These are phyloP conservation scores for Arthrinium puccinioides DNA, from an alignment of 2,329 filamentous ascomycete genomes.

Conservation along the genomic window DNA sequence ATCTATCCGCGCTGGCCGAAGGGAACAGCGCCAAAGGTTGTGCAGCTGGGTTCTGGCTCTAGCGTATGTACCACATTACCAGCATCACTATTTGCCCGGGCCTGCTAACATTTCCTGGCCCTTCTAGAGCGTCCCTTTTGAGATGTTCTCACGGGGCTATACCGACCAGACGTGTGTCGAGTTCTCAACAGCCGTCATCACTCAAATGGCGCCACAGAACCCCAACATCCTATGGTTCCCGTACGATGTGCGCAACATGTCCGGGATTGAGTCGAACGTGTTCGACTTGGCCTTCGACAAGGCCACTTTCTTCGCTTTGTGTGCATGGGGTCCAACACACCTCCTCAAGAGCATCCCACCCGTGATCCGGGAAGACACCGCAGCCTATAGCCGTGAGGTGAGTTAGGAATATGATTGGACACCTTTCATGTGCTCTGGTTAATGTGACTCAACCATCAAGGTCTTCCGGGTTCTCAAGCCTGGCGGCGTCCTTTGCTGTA, in stretches of 20 bases:
- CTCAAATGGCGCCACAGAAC: constrained; percentile 1
- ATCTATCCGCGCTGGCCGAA: neutral
- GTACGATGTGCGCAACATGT: neutral
- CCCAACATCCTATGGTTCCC: neutral
- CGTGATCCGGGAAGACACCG: neutral
- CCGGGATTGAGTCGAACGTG: neutral
- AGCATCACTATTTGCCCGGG: neutral
- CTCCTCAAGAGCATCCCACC: neutral
- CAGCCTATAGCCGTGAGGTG: constrained; percentile 2
- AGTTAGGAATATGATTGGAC: neutral
- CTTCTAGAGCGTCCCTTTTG: neutral
- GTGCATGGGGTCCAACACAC: constrained; percentile 1
- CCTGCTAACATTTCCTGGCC: neutral
- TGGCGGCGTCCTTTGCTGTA: neutral
- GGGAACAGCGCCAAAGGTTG: neutral
- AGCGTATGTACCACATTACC: neutral
- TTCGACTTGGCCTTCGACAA: constrained; percentile 2
- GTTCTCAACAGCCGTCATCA: neutral
- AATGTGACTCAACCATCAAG: neutral
- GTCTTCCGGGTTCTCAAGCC: constrained; percentile 1
- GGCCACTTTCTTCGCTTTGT: constrained; percentile 1
- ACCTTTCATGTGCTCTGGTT: neutral
- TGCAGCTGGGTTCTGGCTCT: neutral
- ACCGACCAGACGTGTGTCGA: constrained; percentile 3
- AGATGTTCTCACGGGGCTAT: constrained; percentile 1